Base-by-base conservation (phyloP, 2,329 filamentous ascomycete genomes). In the Cladosporium oxysporum region DNA sequence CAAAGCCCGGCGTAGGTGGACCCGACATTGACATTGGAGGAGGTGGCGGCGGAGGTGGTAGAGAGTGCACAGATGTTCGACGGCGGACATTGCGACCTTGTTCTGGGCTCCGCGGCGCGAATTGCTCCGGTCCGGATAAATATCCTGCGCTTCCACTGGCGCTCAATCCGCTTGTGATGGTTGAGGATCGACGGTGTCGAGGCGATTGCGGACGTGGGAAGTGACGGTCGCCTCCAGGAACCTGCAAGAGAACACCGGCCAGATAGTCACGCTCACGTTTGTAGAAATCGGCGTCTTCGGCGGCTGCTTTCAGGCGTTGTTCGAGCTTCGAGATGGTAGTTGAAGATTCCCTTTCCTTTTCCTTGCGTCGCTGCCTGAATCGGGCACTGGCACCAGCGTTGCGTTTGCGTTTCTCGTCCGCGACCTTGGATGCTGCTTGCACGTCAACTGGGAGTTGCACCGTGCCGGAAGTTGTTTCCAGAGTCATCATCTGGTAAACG, bases 331-430 rank as follows among this genome's bases (percentile, higher is more conserved):
- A 83, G 69, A 94, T 88, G 59, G 86, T 89, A 64, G 85, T 83
- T 18, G 87, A 86, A 66, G 89, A 90, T 76, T 92, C 90, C 71
- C 86, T 87, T 76, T 94, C 91, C 76, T 90, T 89, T 73, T 93
- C 91, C 79, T 96, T 96, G 74, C 92, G 88, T 67, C 93, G 86
- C 74, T 89, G 87, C 64, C 92, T 86, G 70, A 96, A 95, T 66
- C 92, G 85, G 58, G 91, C 91, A 65, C 92, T 96, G 6, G 92
- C 92, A 58, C 91, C 91, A 49, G 92, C 92, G 74, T 96, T 96
- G 61, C 92, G 87, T 76, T 90, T 89, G 65, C 92, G 85, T 79
- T 95, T 96, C 77, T 96, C 91, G 73, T 95, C 91, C 47, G 91
- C 91, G 72, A 91, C 88, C 70, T 89, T 90, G 14, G 92, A 96